phyloP scores from a whole-genome alignment of 2,329 filamentous ascomycete species.

The Trichophaea hybrida region DNA sequence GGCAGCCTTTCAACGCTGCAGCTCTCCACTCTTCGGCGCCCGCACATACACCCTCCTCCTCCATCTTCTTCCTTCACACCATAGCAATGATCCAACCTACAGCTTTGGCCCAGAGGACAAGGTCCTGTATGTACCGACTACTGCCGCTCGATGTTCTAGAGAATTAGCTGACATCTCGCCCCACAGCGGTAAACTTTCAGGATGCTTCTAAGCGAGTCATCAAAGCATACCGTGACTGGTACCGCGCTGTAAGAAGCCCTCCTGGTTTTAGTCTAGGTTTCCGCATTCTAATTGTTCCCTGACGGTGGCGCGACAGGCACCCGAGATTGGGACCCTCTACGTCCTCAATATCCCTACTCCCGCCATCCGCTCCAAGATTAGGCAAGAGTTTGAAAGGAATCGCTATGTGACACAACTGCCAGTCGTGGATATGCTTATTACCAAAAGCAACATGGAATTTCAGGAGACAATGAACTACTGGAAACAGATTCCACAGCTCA shows the following conservation, averaged over 20 bases:
- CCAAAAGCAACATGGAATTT: conserved; percentile 83
- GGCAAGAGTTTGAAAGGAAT: conserved; percentile 93
- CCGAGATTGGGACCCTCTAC: conserved; percentile 97
- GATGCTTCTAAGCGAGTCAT: conserved; percentile 82
- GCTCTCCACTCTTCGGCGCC: not conserved
- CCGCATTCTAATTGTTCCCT: not conserved
- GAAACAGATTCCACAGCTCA: conserved; percentile 90
- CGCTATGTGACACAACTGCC: conserved; percentile 80
- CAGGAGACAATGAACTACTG: conserved; percentile 99
- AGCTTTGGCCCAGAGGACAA: conserved; percentile 35
- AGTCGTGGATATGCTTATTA: conserved; percentile 76
- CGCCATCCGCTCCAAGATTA: conserved; percentile 76
- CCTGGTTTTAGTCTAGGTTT: not conserved
- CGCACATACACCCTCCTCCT: not conserved
- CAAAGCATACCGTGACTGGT: conserved; percentile 85
- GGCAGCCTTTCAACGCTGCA: not conserved
- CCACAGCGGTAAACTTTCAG: conserved; percentile 43
- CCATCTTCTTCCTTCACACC: not conserved
- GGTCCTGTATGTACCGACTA: conserved; percentile 35
- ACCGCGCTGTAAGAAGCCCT: conserved; percentile 65
- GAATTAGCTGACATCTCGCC: not conserved
- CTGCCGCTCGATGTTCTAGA: conserved; percentile 15
- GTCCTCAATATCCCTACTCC: conserved; percentile 78
- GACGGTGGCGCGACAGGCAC: conserved; percentile 47
- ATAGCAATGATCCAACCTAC: conserved; percentile 21